Evolutionary conservation across 441 rosid species (phyloP), one percentile per base, ranked within the genome.

Genomic region (Erodium moschatum): DNA sequence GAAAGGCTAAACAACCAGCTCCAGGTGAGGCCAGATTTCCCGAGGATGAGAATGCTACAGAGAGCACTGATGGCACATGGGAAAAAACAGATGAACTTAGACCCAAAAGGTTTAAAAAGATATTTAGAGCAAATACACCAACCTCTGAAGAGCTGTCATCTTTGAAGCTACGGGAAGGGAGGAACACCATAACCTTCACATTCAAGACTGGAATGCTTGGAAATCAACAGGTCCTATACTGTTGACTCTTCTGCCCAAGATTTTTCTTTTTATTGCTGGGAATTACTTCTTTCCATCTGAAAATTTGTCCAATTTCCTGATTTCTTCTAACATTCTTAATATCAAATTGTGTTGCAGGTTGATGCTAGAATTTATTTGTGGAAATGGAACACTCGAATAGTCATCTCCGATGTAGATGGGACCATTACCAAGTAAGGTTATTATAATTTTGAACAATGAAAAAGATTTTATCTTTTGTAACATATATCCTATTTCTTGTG

Each of bases 381-480:
- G 99, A 95, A 90, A 78, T 95, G 97, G 97, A 84, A 90, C 80
- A 73, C 91, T 68, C 90, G 86, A 38, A 83, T 95, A 69, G 97
- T 95, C 65, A 82, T 95, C 77, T 90, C 97, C 24, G 97, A 95
- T 83, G 99, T 94, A 69, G 99, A 94, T 79, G 99, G 99, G 74
- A 91, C 97, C 42, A 94, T 94, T 69, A 94, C 99, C 70, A 91
- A 80, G 99, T 87, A 80, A 80, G 83, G 44, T 5, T 66, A 72
- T 60, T 77, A 31, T 65, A 13, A 20, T 13, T 46, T 76, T 65
- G 56, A 56, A 19, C 38, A 56, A 10, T 63, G 54, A 73, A 64
- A 6, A 11, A 3, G 60, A 48, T 9, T 71, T 64, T 48, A 42
- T 10, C 38, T 29, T 19, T 13, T 61, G 15, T 54, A 24, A 64